phyloP scores from a whole-genome alignment of 2,329 filamentous ascomycete genomes.

The Diplodia scrobiculata region DNA sequence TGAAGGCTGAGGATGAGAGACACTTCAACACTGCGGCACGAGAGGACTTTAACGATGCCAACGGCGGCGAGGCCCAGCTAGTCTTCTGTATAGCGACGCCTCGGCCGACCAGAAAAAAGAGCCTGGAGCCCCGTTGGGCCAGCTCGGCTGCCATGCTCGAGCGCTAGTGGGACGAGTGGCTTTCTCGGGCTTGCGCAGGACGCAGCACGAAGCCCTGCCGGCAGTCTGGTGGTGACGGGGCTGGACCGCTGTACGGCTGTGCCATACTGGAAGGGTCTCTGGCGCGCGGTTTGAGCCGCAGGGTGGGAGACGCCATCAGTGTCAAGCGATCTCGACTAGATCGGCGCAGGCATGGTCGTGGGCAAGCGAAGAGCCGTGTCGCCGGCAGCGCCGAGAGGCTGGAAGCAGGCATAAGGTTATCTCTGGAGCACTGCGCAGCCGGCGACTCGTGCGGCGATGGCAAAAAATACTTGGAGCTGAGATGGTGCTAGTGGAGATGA shows the following conservation, averaged over 20 bases:
- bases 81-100: constrained; percentile 3
- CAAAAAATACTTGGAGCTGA: constrained; percentile 1
- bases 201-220: background rate
- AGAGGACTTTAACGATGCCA: constrained; percentile 15
- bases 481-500: constrained; percentile 20
- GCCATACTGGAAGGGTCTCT: background rate
- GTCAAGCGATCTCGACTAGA: background rate
- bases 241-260: constrained; percentile 1
- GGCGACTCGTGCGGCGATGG: background rate
- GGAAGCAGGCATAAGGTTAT: constrained; percentile 21
- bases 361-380: background rate
- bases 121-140: background rate
- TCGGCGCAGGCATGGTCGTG: background rate
- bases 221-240: constrained; percentile 2
- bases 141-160: background rate
- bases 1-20: background rate
- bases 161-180: background rate
- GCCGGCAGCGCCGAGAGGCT: constrained; percentile 17
- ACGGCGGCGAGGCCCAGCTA: background rate
- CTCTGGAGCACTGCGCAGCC: background rate
- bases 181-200: background rate
- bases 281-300: constrained; percentile 20
- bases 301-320: background rate
- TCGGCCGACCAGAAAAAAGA: constrained; percentile 7
- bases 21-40: background rate